These are phyloP conservation scores for Smithsoniella earleae DNA, from an alignment of 163 green algal species.

Conservation along the genomic window DNA sequence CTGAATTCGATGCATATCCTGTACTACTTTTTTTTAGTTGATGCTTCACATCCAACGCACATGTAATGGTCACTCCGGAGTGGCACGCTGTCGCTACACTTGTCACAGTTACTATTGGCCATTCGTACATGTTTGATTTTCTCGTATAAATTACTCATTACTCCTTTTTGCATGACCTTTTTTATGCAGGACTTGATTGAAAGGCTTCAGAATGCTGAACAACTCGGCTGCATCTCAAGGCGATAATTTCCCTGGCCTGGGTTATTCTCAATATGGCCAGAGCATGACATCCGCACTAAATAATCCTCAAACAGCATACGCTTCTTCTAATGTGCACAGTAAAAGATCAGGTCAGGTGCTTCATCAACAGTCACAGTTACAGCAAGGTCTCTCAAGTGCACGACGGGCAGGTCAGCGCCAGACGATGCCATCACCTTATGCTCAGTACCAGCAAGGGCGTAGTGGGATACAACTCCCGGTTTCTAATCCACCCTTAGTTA, in stretches of 20 bases:
- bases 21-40: too few species aligned
- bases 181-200: constrained; percentile 13
- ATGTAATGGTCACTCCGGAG: too few species aligned
- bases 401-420: constrained; percentile 14
- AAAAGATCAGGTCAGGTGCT: not conserved
- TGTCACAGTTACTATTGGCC: too few species aligned
- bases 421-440: not conserved
- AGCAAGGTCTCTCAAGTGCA: not conserved
- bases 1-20: too few species aligned
- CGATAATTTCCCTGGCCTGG: constrained; percentile 16
- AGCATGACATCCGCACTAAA: constrained; percentile 30
- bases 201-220: constrained; percentile 24
- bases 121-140: too few species aligned
- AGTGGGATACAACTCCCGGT: not conserved
- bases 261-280: constrained; percentile 27
- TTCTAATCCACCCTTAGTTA: constrained; percentile 14
- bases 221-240: not conserved
- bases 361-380: constrained; percentile 26
- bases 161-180: too few species aligned
- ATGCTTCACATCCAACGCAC: too few species aligned
- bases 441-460: constrained; percentile 1
- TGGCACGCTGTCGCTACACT: too few species aligned
- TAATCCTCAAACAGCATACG: constrained; percentile 18
- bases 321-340: not conserved
- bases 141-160: too few species aligned